Evolutionary conservation across 371 early-diverging fungal genomes (phyloP).

Genomic region (Amoeboaphelidium protococcarum): DNA sequence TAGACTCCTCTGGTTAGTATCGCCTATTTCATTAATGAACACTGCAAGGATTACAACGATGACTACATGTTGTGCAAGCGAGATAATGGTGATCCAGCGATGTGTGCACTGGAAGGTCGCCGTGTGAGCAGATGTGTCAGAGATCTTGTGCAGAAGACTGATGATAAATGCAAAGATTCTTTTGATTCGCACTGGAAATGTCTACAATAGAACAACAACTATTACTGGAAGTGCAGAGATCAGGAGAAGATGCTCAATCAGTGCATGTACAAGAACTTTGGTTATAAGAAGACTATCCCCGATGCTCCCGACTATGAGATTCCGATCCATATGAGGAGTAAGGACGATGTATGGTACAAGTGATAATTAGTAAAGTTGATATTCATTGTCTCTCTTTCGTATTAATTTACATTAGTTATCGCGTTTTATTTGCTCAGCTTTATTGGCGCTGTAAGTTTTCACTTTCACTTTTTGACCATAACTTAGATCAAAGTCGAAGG

Average conservation of each 20-base stretch:
- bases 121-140: conserved; percentile 82
- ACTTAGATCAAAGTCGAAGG: too few species aligned
- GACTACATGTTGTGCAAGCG: conserved; percentile 90
- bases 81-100: conserved; percentile 60
- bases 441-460: too few species aligned
- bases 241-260: conserved; percentile 54
- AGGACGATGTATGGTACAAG: too few species aligned
- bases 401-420: too few species aligned
- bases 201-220: conserved; percentile 67
- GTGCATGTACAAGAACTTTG: conserved; percentile 71
- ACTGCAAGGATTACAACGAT: conserved; percentile 73
- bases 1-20: conserved; percentile 81
- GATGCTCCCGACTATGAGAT: too few species aligned
- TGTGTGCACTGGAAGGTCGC: conserved; percentile 75
- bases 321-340: too few species aligned
- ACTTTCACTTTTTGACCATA: too few species aligned
- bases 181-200: conserved; percentile 80
- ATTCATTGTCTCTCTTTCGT: too few species aligned
- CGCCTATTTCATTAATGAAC: conserved; percentile 57
- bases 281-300: too few species aligned
- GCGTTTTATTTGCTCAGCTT: too few species aligned
- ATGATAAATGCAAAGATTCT: conserved; percentile 61
- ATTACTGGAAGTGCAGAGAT: conserved; percentile 46
- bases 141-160: conserved; percentile 53
- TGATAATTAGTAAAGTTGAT: too few species aligned